Evolutionary conservation across 805 yeast species (phyloP), one percentile per base, ranked within the genome.

Genomic region (Kurtzmaniella cleridarum): DNA sequence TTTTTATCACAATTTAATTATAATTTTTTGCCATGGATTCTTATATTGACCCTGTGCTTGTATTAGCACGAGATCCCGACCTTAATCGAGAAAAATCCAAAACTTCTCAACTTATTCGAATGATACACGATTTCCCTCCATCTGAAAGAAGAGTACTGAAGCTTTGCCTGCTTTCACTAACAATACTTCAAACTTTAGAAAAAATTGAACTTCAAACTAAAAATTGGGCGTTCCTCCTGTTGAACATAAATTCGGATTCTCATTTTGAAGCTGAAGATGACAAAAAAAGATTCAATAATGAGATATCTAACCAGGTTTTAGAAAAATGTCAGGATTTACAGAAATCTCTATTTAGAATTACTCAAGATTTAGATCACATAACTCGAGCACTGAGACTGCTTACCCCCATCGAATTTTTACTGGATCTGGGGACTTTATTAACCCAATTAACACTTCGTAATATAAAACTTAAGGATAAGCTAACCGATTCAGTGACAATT

Each of bases 151-250:
- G 65, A 42, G 59, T 76, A 12, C 68, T 71, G 36, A 64, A 70
- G 39, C 62, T 73, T 50, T 76, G 82, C 49, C 71, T 65, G 40
- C 59, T 68, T 26, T 60, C 72, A 7, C 62, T 75, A 40, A 67
- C 68, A 40, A 67, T 75, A 4, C 55, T 76, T 26, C 66, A 76
- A 45, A 70, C 75, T 32, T 55, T 76, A 31, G 81, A 76, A 54
- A 67, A 68, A 43, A 61, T 73, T 15, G 75, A 71, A 44, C 53
- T 70, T 28, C 64, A 60, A 27, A 58, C 73, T 35, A 66, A 71
- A 42, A 71, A 72, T 43, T 76, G 81, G 82, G 79, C 76, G 38
- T 76, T 76, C 41, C 57, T 72, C 32, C 71, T 80, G 8, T 53
- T 76, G 20, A 79, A 76, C 46, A 66, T 66, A 44, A 71, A 71